Evolutionary conservation across 306 rosid species (phyloP).

Genomic region (Rosa chinensis): DNA sequence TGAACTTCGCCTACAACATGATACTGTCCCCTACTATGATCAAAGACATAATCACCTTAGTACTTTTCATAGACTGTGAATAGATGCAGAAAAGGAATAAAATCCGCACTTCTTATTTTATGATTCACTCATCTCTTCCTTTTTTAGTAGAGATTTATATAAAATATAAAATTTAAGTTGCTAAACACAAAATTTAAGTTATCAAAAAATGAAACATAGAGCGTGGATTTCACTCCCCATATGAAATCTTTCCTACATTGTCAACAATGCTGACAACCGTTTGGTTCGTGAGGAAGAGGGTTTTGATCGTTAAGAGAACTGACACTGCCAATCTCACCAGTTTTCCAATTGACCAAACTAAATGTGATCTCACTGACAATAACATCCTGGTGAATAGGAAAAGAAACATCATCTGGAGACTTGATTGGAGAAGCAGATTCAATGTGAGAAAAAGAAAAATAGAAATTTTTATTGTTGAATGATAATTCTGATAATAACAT

Average conservation of each 20-base stretch:
- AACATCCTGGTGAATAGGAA: background rate
- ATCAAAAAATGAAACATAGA: no score
- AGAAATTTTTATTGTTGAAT: conserved; percentile 60
- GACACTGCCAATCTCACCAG: background rate
- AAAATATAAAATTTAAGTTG: no score
- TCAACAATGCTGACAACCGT: background rate
- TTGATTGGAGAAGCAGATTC: background rate
- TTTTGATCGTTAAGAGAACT: background rate
- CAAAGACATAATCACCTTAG: background rate
- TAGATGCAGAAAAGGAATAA: background rate
- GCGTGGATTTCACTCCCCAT: no score
- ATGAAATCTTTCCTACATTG: background rate
- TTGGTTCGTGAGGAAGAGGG: background rate
- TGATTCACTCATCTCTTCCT: no score
- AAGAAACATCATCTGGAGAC: background rate
- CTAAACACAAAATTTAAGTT: no score
- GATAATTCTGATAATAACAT: conserved; percentile 34
- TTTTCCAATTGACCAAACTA: background rate
- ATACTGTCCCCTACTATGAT: no score
- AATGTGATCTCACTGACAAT: background rate
- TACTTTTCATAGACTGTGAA: background rate
- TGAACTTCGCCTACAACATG: background rate
- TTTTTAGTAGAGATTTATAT: no score
- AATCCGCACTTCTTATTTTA: no score
- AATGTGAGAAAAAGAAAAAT: background rate